phyloP scores from a whole-genome alignment of 129 eudicot species.

The Centrapalus pauciflorus region DNA sequence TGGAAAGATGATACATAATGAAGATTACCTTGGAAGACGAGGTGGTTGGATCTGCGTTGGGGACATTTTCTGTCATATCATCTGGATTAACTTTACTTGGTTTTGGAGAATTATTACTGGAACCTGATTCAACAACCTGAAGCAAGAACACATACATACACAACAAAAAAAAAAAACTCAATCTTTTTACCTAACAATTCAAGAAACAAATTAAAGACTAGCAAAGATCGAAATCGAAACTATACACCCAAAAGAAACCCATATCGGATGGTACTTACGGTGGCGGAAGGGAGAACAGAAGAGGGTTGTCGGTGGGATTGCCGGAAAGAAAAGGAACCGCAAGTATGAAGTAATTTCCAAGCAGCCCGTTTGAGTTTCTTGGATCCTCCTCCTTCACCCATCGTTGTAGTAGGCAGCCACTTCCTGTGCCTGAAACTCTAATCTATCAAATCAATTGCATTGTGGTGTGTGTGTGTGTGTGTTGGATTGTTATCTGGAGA shows the following conservation, averaged over 20 bases:
- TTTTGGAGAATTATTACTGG: not conserved
- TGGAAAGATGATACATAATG: not conserved
- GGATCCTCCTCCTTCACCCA: constrained; percentile 21
- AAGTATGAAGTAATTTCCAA: constrained; percentile 21
- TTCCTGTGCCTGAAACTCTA: not conserved
- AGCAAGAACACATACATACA: constrained; percentile 5
- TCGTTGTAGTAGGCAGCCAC: not conserved
- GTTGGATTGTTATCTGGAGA: not conserved
- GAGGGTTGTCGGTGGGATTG: constrained; percentile 1
- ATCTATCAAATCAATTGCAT: not conserved
- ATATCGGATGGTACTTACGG: not conserved
- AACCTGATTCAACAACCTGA: constrained; percentile 9
- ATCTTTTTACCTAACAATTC: too few relatives aligned
- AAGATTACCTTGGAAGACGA: constrained; percentile 18
- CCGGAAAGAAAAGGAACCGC: constrained; percentile 25
- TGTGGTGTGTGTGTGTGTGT: not conserved
- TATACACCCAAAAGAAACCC: too few relatives aligned
- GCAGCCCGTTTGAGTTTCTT: constrained; percentile 24
- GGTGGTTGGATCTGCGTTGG: constrained; percentile 16
- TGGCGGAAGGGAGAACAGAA: not conserved
- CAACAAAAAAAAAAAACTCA: not conserved
- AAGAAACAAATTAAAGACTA: not conserved
- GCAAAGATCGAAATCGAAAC: too few relatives aligned
- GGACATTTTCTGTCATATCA: not conserved
- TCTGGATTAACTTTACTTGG: not conserved